Percentiles rank a stretch among this genome's conserved stretches.
Evolutionary conservation across 805 yeast species (phyloP).

Genomic region (Clavispora santaluciae): DNA sequence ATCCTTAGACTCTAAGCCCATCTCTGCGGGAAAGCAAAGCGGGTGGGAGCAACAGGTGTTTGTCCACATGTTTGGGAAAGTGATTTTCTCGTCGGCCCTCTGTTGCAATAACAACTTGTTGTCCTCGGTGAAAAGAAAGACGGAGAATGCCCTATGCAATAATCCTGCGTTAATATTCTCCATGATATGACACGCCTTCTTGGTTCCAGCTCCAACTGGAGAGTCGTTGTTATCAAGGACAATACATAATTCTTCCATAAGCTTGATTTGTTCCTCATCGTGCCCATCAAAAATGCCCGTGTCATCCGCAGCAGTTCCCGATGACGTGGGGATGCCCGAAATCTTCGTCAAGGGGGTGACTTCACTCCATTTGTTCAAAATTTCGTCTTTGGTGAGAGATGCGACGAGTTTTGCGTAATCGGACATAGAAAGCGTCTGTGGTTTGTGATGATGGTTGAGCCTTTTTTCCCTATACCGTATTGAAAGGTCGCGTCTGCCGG

Average conservation of each 20-base stretch:
- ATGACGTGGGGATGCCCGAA: conserved; percentile 50
- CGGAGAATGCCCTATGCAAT: conserved; percentile 93
- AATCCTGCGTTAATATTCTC: conserved; percentile 79
- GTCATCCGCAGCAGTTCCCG: conserved; percentile 14
- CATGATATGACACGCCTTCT: conserved; percentile 87
- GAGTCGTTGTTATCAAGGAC: conserved; percentile 83
- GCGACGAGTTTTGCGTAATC: conserved; percentile 52
- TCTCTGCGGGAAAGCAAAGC: conserved; percentile 72
- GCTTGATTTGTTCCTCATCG: conserved; percentile 87
- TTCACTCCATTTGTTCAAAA: conserved; percentile 58
- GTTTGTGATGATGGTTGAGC: background rate
- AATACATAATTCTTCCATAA: conserved; percentile 96
- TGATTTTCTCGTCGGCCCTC: conserved; percentile 93
- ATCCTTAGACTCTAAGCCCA: conserved; percentile 44
- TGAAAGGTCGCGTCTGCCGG: background rate
- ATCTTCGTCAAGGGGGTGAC: conserved; percentile 59
- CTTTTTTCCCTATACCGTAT: background rate
- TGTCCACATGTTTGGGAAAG: conserved; percentile 97
- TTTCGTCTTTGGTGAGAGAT: conserved; percentile 42
- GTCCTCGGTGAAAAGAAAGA: conserved; percentile 80
- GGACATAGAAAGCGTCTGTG: conserved; percentile 7
- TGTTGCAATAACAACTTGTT: conserved; percentile 83
- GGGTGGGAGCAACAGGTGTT: conserved; percentile 99
- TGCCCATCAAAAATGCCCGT: conserved; percentile 71
- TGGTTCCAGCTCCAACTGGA: conserved; percentile 91